Evolutionary conservation across 2,329 filamentous ascomycete species (phyloP).

Genomic region (Incumbomyces lentus): DNA sequence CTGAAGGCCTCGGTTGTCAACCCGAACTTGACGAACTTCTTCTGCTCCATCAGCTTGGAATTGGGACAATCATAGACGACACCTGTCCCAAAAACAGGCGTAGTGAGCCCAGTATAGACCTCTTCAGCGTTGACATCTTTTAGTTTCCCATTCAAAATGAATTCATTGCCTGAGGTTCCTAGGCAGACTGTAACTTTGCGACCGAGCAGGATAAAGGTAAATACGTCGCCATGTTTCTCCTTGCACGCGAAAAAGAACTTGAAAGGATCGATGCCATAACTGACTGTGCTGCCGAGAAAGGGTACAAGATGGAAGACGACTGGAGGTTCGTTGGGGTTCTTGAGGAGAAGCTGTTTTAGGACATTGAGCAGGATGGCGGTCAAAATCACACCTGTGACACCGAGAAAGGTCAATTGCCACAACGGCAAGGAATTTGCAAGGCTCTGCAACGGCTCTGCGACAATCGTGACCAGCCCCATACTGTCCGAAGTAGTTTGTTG

Average conservation of each 20-base stretch:
- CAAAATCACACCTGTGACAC: conserved; percentile 38
- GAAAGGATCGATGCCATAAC: conserved; percentile 52
- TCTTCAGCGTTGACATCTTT: conserved; percentile 87
- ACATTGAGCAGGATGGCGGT: conserved; percentile 66
- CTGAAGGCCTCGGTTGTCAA: conserved; percentile 50
- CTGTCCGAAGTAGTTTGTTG: conserved; percentile 7
- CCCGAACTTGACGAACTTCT: conserved; percentile 65
- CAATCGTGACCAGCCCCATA: conserved; percentile 44
- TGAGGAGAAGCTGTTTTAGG: conserved; percentile 65
- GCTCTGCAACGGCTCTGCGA: conserved; percentile 35
- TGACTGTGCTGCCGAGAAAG: conserved; percentile 34
- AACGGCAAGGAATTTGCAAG: conserved; percentile 38
- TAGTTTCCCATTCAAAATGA: conserved; percentile 84
- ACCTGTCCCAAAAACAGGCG: conserved; percentile 66
- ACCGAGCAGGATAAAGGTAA: conserved; percentile 80
- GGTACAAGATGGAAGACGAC: conserved; percentile 74
- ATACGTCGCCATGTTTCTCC: conserved; percentile 79
- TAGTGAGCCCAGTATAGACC: conserved; percentile 67
- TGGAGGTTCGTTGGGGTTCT: conserved; percentile 70
- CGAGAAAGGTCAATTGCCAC: conserved; percentile 36
- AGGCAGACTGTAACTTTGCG: conserved; percentile 81
- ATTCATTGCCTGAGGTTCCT: conserved; percentile 75
- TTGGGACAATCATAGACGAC: conserved; percentile 80
- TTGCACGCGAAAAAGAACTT: conserved; percentile 66
- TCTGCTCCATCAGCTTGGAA: conserved; percentile 89